Evolutionary conservation across 2,329 filamentous ascomycete genomes (phyloP), one percentile per base, ranked within the genome.

Genomic region (Aaosphaeria arxii): DNA sequence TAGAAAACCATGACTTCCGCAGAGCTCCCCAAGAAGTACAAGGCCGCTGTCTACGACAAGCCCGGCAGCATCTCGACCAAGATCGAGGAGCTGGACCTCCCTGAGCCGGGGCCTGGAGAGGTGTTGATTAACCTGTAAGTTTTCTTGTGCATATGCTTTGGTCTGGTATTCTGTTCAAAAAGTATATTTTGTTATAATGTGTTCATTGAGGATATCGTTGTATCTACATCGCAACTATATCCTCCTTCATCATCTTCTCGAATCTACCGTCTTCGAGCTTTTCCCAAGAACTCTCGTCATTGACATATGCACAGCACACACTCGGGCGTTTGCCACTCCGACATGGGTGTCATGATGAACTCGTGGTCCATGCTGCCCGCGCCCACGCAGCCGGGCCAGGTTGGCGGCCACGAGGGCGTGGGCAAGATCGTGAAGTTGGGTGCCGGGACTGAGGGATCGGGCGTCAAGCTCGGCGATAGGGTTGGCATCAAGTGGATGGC

Each of bases 401-500:
- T 87, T 4, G 85, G 85, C 39, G 86, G 86, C 4, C 85, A 88
- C 60, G 85, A 88, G 68, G 85, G 85, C 13, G 80, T 88, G 1
- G 83, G 83, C 39, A 78, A 77, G 45, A 74, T 88, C 31, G 83
- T 85, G 39, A 84, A 85, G 62, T 72, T 88, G 51, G 85, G 86
- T 1, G 74, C 83, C 1, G 82, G 80, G 6, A 74, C 79, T 17
- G 81, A 85, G 44, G 64, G 58, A 35, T 73, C 78, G 1, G 76
- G 74, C 5, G 71, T 87, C 33, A 85, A 85, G 57, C 59, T 87
- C n/a, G 84, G 84, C 5, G 81, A 88, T 56, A 76, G 84, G 6
- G 86, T 88, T 6, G 86, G 86, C 11, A 80, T 89, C 62, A 89
- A 89, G 67, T 87, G 84, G 83, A 71, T 86, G 49, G 71, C 79